Percentiles rank a stretch among this genome's conserved stretches.
Evolutionary conservation across 192 early-diverging fungal genomes (phyloP).

Genomic region (Cladochytrium replicatum): DNA sequence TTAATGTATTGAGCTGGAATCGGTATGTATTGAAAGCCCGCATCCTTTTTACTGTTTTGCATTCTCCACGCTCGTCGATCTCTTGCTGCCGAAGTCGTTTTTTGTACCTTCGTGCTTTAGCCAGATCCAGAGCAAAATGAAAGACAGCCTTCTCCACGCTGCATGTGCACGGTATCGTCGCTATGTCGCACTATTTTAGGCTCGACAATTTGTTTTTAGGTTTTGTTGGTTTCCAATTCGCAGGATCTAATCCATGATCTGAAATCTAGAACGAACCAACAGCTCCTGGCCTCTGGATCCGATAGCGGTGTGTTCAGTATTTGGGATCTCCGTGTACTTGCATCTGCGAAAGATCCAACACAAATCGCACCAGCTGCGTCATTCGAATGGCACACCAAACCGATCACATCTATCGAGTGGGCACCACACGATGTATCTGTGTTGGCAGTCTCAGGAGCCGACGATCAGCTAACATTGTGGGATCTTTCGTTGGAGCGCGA

Average conservation of each 20-base stretch:
- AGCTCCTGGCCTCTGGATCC: conserved; percentile 83
- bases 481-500: conserved; percentile 96
- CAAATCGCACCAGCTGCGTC: conserved; percentile 69
- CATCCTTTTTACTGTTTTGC: conserved; percentile 1
- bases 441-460: conserved; percentile 81
- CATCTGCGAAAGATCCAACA: conserved; percentile 6
- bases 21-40: conserved; percentile 38
- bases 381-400: conserved; percentile 87
- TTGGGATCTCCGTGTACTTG: conserved; percentile 81
- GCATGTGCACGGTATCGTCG: no score
- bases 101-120: no score
- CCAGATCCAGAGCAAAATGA: no score
- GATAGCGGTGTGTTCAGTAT: conserved; percentile 91
- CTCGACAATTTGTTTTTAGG: no score
- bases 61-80: background rate
- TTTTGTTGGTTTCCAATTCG: background rate
- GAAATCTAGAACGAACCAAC: conserved; percentile 46
- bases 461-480: conserved; percentile 96
- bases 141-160: no score
- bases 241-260: background rate
- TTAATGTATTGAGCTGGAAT: conserved; percentile 98
- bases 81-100: no score
- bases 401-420: conserved; percentile 97
- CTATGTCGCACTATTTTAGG: no score
- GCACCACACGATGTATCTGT: conserved; percentile 85